Conservation (phyloP, 2,329 filamentous ascomycete species). For the Xylariales sp. region DNA sequence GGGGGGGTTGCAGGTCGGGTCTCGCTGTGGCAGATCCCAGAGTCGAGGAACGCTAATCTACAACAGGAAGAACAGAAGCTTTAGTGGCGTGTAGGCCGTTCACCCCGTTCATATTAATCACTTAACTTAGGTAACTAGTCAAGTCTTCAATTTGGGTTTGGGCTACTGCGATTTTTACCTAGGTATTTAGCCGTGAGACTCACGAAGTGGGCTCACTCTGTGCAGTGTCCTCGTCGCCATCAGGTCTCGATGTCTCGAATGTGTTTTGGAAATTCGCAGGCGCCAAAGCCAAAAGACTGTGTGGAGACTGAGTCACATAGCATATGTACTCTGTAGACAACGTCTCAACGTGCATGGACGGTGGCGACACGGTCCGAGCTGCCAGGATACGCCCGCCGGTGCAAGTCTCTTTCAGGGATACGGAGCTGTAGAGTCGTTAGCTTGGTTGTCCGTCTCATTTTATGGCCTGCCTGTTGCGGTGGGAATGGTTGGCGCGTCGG, state of each 20-base stretch:
- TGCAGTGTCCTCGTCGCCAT: neutral
- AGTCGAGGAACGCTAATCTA: neutral
- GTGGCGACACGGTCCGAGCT: conserved; percentile 1
- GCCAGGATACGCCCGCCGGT: neutral
- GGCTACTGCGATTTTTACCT: neutral
- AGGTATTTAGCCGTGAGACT: neutral
- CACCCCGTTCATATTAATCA: too few species aligned
- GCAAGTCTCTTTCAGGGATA: neutral
- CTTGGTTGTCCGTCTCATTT: too few species aligned
- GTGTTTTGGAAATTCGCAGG: conserved; percentile 6
- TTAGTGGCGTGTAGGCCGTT: neutral
- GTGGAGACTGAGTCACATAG: neutral
- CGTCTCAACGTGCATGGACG: conserved; percentile 4
- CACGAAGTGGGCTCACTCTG: neutral
- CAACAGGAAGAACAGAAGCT: neutral
- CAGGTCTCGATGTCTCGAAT: conserved; percentile 7
- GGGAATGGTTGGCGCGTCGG: too few species aligned
- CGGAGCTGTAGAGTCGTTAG: neutral
- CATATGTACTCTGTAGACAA: neutral
- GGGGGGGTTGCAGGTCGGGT: neutral
- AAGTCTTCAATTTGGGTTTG: too few species aligned
- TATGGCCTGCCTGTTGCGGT: too few species aligned
- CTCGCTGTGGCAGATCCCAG: neutral
- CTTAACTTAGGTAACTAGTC: too few species aligned
- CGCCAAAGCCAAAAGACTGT: neutral